These are phyloP conservation scores for Agaricales sp. DNA, from an alignment of 1,284 basidiomycete genomes.

Conservation along the genomic window DNA sequence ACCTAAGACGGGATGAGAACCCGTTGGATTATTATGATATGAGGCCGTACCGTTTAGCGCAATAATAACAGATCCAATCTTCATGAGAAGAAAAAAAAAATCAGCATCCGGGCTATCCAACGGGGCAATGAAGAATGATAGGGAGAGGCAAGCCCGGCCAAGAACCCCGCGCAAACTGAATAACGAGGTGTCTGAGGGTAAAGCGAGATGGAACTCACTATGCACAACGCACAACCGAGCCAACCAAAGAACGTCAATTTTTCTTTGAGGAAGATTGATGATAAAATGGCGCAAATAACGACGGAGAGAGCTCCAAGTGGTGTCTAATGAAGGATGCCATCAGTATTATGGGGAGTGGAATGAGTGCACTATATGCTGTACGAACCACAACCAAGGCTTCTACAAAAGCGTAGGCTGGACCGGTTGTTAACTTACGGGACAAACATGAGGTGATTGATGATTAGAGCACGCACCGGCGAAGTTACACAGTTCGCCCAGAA, in stretches of 20 bases:
- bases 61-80: constrained; percentile 84
- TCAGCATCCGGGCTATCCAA: background rate
- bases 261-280: constrained; percentile 90
- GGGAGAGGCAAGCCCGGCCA: constrained; percentile 6
- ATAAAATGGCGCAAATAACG: constrained; percentile 89
- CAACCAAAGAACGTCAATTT: constrained; percentile 87
- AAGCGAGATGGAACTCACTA: constrained; percentile 35
- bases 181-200: too few relatives aligned
- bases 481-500: constrained; percentile 73
- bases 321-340: constrained; percentile 38
- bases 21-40: background rate
- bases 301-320: constrained; percentile 97
- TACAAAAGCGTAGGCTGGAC: constrained; percentile 77
- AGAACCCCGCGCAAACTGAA: too few relatives aligned
- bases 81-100: constrained; percentile 1
- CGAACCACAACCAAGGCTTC: constrained; percentile 80
- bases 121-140: too few relatives aligned
- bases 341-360: background rate
- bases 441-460: constrained; percentile 11
- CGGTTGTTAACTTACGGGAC: constrained; percentile 4
- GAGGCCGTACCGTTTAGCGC: constrained; percentile 53
- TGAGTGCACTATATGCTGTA: constrained; percentile 14
- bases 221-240: constrained; percentile 86
- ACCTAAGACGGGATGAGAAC: constrained; percentile 30
- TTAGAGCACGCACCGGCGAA: constrained; percentile 54